Conservation (phyloP, 805 yeast species). For the Starmera quercuum region DNA sequence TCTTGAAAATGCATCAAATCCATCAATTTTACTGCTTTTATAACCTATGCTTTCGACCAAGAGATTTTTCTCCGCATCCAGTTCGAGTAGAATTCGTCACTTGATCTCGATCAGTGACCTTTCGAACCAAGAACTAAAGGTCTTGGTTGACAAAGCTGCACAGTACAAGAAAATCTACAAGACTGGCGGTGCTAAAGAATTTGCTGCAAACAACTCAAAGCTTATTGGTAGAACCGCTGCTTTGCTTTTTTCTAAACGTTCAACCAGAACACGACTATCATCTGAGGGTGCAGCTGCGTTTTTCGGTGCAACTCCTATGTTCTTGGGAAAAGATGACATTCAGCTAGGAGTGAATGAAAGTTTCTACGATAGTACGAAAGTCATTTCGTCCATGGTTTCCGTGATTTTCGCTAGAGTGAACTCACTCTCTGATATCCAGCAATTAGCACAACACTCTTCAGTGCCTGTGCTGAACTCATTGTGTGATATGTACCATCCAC, state of each 20-base stretch:
- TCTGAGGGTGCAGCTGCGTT: conserved; percentile 90
- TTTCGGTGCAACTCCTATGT: conserved; percentile 95
- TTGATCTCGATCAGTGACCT: conserved; percentile 77
- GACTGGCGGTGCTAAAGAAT: conserved; percentile 33
- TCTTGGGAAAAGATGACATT: conserved; percentile 91
- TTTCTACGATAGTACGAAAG: conserved; percentile 79
- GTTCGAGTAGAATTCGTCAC: conserved; percentile 40
- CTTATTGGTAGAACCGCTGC: conserved; percentile 79
- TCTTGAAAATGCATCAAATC: too few relatives aligned
- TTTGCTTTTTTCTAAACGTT: conserved; percentile 79
- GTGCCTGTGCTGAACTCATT: conserved; percentile 93
- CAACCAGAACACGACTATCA: conserved; percentile 92
- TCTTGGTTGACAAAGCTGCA: conserved; percentile 68
- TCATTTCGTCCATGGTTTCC: conserved; percentile 93
- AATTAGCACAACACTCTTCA: conserved; percentile 65
- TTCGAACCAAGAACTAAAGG: conserved; percentile 58
- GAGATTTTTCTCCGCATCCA: neutral
- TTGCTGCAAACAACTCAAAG: conserved; percentile 35
- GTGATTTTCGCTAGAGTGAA: conserved; percentile 95
- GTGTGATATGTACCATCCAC: conserved; percentile 89
- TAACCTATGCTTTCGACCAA: neutral
- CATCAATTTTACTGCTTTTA: too few relatives aligned
- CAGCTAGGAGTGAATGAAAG: conserved; percentile 95
- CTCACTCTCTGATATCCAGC: conserved; percentile 72
- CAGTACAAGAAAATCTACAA: conserved; percentile 57